phyloP scores from a whole-genome alignment of 2,329 filamentous ascomycete species.

The Myriosclerotinia scirpicola region DNA sequence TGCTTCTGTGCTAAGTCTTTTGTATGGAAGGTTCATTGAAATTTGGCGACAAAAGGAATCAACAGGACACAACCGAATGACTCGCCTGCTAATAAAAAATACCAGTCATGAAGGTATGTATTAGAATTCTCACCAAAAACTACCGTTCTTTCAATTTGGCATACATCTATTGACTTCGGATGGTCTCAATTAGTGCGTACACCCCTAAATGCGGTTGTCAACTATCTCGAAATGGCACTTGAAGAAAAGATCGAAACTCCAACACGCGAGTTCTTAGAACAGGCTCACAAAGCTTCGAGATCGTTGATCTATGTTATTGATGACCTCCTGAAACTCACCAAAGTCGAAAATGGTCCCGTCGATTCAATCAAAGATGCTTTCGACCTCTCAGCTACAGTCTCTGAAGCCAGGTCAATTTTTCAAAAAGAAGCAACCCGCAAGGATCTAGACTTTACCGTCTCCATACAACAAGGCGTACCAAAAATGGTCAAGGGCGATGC shows the following conservation, averaged over 20 bases:
- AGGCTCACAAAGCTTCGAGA: conserved; percentile 87
- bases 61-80: conserved; percentile 78
- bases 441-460: conserved; percentile 25
- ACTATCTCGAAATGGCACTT: conserved; percentile 87
- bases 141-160: too few species aligned
- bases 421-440: conserved; percentile 62
- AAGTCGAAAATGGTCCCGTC: conserved; percentile 77
- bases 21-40: conserved; percentile 84
- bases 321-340: conserved; percentile 83
- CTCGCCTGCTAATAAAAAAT: conserved; percentile 56
- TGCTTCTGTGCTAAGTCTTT: conserved; percentile 79
- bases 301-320: conserved; percentile 94
- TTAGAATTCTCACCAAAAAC: too few species aligned
- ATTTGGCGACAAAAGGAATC: conserved; percentile 91
- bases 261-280: conserved; percentile 78
- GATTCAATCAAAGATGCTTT: conserved; percentile 81
- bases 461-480: conserved; percentile 29
- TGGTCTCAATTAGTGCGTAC: conserved; percentile 61
- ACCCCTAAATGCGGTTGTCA: conserved; percentile 89
- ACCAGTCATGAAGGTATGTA: conserved; percentile 57
- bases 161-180: too few species aligned
- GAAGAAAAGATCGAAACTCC: conserved; percentile 78
- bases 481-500: conserved; percentile 31
- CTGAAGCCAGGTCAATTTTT: conserved; percentile 75
- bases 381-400: conserved; percentile 67